Base-by-base conservation (phyloP, 2,329 filamentous ascomycete genomes). In the Rutstroemia sp. region DNA sequence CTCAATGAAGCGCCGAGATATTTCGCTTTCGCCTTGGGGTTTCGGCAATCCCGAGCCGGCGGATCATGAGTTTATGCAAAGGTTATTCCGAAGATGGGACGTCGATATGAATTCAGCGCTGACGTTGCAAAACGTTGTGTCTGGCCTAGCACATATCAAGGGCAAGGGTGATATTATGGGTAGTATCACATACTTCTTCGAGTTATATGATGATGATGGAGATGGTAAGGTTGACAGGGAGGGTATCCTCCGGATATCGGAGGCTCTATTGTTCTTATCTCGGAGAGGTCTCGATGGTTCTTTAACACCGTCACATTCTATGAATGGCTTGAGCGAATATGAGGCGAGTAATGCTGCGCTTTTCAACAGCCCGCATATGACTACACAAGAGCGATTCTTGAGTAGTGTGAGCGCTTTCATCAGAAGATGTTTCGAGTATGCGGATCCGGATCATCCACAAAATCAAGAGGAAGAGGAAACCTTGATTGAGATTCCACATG, bases 91-190 rank as follows among this genome's bases (percentile, higher is more conserved):
- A 59, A 87, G 88, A 59, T 99, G 94, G 94, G 90, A 96, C 68
- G 80, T 83, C 5, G 87, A 92, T 60, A 83, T 83, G 52, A 84
- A 80, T 30, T 86, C 86, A n/a, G 84, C 86, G 1, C 74, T 99
- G 61, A 95, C 86, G 18, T 75, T 99, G 50, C 91, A 96, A 67
- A 90, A 97, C 64, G 90, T 99, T 2, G 94, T 97, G 5, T 87
- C 87, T 18, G 94, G 94, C 0, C 77, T 99, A 47, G 92, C 92
- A 2, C 84, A 88, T 14, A 90, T 99, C 67, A 97, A 96, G 71
- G 92, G 94, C 8, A 91, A 88, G 55, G 86, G 87, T 48, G 94
- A 99, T 71, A 96, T 99, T 63, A 96, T 99, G 92, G 90, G 90
- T 30, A 94, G 89, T 58, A 97, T 99, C 67, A 94, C 86, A 59